Evolutionary conservation across 257 asterid genomes (phyloP), one percentile per base, ranked within the genome.

Genomic region (Rhazya stricta): DNA sequence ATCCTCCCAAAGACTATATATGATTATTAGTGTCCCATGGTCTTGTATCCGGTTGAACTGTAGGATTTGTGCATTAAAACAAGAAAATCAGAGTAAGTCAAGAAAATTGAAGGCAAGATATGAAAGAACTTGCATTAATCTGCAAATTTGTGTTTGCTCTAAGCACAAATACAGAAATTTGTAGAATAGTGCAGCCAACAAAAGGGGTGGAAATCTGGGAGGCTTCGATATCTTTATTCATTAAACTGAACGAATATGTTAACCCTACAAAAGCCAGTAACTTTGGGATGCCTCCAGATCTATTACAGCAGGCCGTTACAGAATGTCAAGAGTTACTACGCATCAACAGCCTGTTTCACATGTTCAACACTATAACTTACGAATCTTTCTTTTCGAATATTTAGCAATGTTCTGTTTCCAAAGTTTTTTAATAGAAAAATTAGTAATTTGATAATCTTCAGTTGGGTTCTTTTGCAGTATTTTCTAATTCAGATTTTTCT

Each of bases 1-100:
- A 76, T 94, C 99, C 87, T 94, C 96, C 99, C 99, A 94, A 74
- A 94, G 87, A 84, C 91, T 94, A 90, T 90, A 94, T 76, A 94
- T 85, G 79, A 94, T 51, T 80, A 94, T 84, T 73, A 90, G 89
- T 45, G 99, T 94, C 45, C 99, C 99, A 51, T 84, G 95, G 71
- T 86, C 92, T 85, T 84, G 86, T 85, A 94, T 88, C 73, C 82
- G 85, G 82, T 88, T 74, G 78, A 92, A 94, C 99, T 94, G 78
- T 70, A 86, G 68, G 75, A 75, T 65, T 60, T 18, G 34, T 42
- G 67, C 58, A 51, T 19, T 18, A 21, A 61, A 51, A 57, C 29
- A 53, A 39, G 30, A 45, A 66, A 0, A 21, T 5, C 45, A 18
- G 67, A 74, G 54, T 37, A 25, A 63, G 61, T 53, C 30, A 37